Evolutionary conservation across 2,329 filamentous ascomycete species (phyloP), one percentile per base, ranked within the genome.

Genomic region (Gnomoniopsis smithogilvyi): DNA sequence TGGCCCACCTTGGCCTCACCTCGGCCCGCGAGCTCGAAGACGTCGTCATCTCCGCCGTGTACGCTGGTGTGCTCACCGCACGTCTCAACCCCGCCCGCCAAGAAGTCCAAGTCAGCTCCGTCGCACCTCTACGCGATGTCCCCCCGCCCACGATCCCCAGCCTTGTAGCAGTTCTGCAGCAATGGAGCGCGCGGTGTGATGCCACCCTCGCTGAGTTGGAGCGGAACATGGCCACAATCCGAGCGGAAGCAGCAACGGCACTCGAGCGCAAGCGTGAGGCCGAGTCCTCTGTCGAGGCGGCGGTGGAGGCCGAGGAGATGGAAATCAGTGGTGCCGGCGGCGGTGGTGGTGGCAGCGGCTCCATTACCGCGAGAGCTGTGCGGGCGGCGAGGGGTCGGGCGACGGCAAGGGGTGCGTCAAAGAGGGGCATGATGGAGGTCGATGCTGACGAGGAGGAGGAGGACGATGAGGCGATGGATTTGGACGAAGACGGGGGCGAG

Each of bases 101-200:
- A 36, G 81, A 83, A 61, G 89, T 98, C 22, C 84, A 88, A 69
- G 86, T 98, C 56, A 88, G 87, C 53, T 88, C 90, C 62, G 86
- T 97, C 34, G 86, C 93, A 0, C 90, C 95, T 0, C 84, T 97
- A 1, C 92, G 95, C 21, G 95, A 99, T 71, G 84, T 96, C 1
- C 83, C 85, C 1, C 92, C 92, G 0, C 85, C 85, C 59, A 85
- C 87, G 58, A 81, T 96, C 14, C 83, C 86, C 0, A 73, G 76
- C 1, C 88, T 97, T 76, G 81, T 92, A 30, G 72, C 75, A 3
- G 83, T 87, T 14, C 81, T 99, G 12, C 79, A 81, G 33, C 81
- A 81, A 57, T 99, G 94, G 94, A 86, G 89, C 54, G 77, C 74
- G n/a, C 86, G 92, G 60, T 98, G 94, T 77, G 83, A 85, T 6